Evolutionary conservation across 2,329 filamentous ascomycete species (phyloP).

Genomic region (Lecanicillium sp.): DNA sequence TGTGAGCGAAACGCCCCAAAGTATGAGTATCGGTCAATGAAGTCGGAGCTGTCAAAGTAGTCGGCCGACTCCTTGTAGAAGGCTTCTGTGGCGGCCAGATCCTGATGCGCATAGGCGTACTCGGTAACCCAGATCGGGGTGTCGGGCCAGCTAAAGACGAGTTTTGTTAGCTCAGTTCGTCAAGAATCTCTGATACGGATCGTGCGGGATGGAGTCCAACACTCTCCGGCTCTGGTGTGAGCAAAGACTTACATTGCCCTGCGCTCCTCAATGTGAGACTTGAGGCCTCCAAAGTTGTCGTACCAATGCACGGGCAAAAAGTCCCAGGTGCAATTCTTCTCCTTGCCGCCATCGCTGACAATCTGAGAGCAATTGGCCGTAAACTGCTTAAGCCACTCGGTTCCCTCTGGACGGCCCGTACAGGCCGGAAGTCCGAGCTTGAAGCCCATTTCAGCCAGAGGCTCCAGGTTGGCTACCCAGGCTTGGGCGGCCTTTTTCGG

Average conservation of each 20-base stretch:
- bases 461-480: conserved; percentile 67
- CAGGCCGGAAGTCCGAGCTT: conserved; percentile 65
- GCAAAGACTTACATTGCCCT: conserved; percentile 22
- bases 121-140: conserved; percentile 71
- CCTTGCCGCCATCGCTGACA: conserved; percentile 32
- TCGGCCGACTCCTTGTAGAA: conserved; percentile 62
- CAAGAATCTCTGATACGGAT: conserved; percentile 13
- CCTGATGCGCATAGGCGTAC: conserved; percentile 55
- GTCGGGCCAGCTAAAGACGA: conserved; percentile 38
- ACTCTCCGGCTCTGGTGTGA: no score
- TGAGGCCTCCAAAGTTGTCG: conserved; percentile 61
- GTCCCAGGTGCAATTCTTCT: conserved; percentile 51
- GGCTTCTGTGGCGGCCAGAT: conserved; percentile 47
- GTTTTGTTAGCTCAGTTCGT: conserved; percentile 20
- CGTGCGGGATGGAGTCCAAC: conserved; percentile 8
- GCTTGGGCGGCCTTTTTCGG: conserved; percentile 54
- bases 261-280: conserved; percentile 54
- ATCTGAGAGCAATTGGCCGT: conserved; percentile 55
- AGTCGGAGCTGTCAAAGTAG: conserved; percentile 53
- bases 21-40: conserved; percentile 62
- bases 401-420: conserved; percentile 51
- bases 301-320: conserved; percentile 62
- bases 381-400: conserved; percentile 62
- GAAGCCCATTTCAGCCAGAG: conserved; percentile 55
- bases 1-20: conserved; percentile 67